Percentiles rank a stretch among this genome's conserved stretches.
Evolutionary conservation across 345 rosid genomes (phyloP).

Genomic region (Crucihimalaya himalaica): DNA sequence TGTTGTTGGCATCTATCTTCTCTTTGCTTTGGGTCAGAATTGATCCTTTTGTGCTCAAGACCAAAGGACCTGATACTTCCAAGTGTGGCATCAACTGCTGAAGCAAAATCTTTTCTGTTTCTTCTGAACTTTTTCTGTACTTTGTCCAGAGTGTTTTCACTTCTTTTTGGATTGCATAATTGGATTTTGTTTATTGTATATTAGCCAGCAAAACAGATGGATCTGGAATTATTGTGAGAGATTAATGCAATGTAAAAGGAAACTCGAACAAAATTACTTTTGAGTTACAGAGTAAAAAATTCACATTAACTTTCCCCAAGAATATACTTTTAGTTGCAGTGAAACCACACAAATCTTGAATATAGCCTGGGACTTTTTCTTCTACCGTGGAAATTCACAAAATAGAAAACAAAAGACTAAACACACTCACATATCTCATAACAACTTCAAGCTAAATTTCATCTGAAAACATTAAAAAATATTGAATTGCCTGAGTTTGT

Average conservation of each 20-base stretch:
- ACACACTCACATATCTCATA: constrained; percentile 12
- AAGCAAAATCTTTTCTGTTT: constrained; percentile 18
- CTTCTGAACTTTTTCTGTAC: constrained; percentile 7
- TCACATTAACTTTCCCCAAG: not conserved
- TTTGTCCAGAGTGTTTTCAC: constrained; percentile 21
- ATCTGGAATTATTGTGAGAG: constrained; percentile 15
- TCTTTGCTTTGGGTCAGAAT: constrained; percentile 95
- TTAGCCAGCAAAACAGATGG: constrained; percentile 21
- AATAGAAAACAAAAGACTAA: not conserved
- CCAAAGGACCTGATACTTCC: constrained; percentile 86
- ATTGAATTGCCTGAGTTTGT: constrained; percentile 2
- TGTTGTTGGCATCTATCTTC: constrained; percentile 91
- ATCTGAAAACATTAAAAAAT: not conserved
- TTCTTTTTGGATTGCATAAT: constrained; percentile 20
- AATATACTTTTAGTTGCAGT: not conserved
- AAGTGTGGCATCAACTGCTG: constrained; percentile 91
- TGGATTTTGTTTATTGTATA: constrained; percentile 34
- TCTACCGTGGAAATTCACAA: constrained; percentile 31
- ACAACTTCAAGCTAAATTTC: constrained; percentile 20
- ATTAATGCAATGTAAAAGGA: constrained; percentile 15
- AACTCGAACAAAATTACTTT: constrained; percentile 4
- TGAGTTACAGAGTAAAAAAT: not conserved
- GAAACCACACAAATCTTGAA: constrained; percentile 1
- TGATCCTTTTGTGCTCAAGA: constrained; percentile 88
- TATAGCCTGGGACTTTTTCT: not conserved